phyloP scores from a whole-genome alignment of 108 stramenopile genomes.

The Hondaea fermentalgiana region DNA sequence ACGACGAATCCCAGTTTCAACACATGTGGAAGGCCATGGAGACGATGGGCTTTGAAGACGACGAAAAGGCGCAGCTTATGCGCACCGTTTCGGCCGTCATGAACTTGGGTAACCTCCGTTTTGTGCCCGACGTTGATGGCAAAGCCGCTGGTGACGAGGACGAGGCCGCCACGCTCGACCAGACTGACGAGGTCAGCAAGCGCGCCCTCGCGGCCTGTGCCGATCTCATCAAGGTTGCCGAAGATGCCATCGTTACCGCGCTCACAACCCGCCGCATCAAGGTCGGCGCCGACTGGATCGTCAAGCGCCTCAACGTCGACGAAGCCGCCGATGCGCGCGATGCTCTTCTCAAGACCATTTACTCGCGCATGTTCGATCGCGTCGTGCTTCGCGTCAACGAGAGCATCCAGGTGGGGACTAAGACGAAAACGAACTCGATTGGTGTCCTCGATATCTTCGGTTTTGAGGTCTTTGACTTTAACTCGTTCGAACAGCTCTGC shows the following conservation, averaged over 20 bases:
- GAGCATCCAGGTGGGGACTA: constrained; percentile 46
- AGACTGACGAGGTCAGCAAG: background rate
- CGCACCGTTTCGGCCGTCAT: constrained; percentile 39
- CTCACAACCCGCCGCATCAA: constrained; percentile 61
- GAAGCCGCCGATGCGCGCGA: constrained; percentile 65
- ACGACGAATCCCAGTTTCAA: background rate
- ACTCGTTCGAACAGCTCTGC: constrained; percentile 96
- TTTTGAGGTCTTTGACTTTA: constrained; percentile 88
- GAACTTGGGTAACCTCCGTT: constrained; percentile 47
- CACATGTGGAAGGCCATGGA: constrained; percentile 1
- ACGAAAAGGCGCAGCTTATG: constrained; percentile 23
- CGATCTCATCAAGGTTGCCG: constrained; percentile 57
- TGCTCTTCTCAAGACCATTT: constrained; percentile 82
- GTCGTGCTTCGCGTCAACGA: constrained; percentile 78
- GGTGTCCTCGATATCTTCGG: constrained; percentile 97
- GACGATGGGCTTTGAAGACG: constrained; percentile 21
- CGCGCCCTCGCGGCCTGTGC: constrained; percentile 38
- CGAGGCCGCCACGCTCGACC: background rate
- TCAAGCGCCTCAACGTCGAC: constrained; percentile 56
- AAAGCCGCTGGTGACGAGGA: constrained; percentile 24
- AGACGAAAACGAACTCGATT: constrained; percentile 57
- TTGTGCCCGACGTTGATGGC: constrained; percentile 31
- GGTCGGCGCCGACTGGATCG: constrained; percentile 61
- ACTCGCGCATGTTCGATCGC: constrained; percentile 71
- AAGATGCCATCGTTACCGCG: constrained; percentile 52